phyloP scores from a whole-genome alignment of 371 early-diverging fungal species.

The Lichtheimia corymbifera region DNA sequence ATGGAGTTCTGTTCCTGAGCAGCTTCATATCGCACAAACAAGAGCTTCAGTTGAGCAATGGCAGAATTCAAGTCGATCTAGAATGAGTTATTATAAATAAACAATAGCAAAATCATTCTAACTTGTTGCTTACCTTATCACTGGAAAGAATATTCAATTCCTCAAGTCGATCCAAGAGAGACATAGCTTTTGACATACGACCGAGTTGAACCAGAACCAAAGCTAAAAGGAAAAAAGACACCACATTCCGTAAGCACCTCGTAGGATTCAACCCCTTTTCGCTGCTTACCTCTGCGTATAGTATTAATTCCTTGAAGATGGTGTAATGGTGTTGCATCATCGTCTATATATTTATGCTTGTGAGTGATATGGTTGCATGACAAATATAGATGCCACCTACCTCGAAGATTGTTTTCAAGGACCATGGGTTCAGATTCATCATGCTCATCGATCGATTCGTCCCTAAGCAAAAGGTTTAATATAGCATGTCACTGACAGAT shows the following conservation, averaged over 20 bases:
- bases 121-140: no score
- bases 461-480: background rate
- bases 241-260: background rate
- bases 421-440: constrained; percentile 1
- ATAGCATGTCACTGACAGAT: background rate
- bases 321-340: background rate
- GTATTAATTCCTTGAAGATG: constrained; percentile 11
- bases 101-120: no score
- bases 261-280: background rate
- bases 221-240: background rate
- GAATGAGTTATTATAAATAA: background rate
- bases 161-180: background rate
- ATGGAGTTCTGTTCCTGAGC: background rate
- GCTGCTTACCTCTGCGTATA: constrained; percentile 25
- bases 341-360: no score
- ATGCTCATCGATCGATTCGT: background rate
- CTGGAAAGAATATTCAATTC: no score
- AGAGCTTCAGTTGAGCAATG: constrained; percentile 15
- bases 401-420: no score
- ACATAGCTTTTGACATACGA: background rate
- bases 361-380: no score
- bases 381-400: no score
- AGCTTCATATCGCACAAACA: constrained; percentile 9
- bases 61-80: constrained; percentile 16
- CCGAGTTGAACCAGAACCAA: no score